Base-by-base conservation (phyloP, 208 protist genomes). In the Leishmania major region DNA sequence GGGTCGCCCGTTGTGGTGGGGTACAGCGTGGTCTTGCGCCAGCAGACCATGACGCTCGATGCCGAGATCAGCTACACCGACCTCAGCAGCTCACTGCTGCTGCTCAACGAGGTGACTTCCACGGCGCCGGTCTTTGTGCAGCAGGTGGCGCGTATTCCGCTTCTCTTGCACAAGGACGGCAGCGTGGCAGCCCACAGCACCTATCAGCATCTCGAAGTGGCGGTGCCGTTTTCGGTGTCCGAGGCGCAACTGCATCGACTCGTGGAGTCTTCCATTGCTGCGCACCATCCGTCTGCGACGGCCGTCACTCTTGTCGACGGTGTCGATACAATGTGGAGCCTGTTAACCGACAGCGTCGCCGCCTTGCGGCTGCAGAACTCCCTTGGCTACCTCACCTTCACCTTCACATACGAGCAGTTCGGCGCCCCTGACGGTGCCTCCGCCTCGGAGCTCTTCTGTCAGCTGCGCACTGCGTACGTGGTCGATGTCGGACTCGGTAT, bases 71-170 rank as follows among this genome's bases (percentile, higher is more conserved):
- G 77, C 60, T 93, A 95, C 81, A 85, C 80, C 31, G 89, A 95
- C 37, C 83, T 91, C 37, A 84, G 85, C 49, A 93, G 81, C 67
- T 94, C 91, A 31, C 85, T 97, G 49, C 84, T 95, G 76, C 86
- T 97, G 25, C 79, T 90, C 1, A 93, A 91, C 80, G 92, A 95
- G 70, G 93, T 95, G 85, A 91, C 90, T 37, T 84, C 88, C 25
- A 92, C 87, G 28, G 89, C 91, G 35, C 94, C 94, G 3, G 79
- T 96, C 3, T 91, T 97, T 51, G 85, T 94, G 76, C 94, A 97
- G 89, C 90, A 92, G 62, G 83, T 90, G 15, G 82, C 86, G 8
- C 86, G 86, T 55, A 78, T 89, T 5, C 89, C 90, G 25, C 87
- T 94, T 45, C 66, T 88, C 55, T 60, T 62, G 71, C 78, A 62